These are phyloP conservation scores for Cucumis cinereus DNA, from an alignment of 306 rosid species.

Conservation along the genomic window DNA sequence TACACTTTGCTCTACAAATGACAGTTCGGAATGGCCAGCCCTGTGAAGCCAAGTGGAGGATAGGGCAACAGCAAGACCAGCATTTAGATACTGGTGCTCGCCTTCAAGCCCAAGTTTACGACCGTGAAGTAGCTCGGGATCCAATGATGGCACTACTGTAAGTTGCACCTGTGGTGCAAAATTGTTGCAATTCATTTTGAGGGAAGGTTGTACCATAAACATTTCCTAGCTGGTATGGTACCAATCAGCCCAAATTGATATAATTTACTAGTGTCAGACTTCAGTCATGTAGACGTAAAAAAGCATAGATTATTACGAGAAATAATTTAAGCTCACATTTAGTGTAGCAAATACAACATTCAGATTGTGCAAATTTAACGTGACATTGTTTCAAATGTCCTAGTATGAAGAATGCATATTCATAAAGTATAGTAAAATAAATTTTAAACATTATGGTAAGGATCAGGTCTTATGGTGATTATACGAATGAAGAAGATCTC, in stretches of 20 bases:
- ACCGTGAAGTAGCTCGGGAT: conserved; percentile 54
- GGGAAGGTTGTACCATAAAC: too few species aligned
- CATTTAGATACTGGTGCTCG: conserved; percentile 86
- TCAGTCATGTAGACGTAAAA: neutral
- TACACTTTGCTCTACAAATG: conserved; percentile 36
- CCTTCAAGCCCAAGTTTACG: conserved; percentile 84
- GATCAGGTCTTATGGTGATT: neutral
- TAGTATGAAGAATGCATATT: neutral
- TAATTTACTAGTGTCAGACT: too few species aligned
- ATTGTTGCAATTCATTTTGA: conserved; percentile 11
- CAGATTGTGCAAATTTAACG: neutral
- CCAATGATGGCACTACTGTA: conserved; percentile 47
- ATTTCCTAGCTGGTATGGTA: too few species aligned
- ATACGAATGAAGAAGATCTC: neutral
- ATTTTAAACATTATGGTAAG: neutral
- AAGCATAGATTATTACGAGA: neutral
- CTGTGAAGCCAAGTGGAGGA: conserved; percentile 81
- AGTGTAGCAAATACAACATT: neutral
- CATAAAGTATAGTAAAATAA: neutral
- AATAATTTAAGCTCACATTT: neutral
- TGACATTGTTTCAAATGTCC: neutral
- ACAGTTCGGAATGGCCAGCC: conserved; percentile 42
- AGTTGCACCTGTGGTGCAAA: conserved; percentile 51
- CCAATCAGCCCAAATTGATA: too few species aligned
- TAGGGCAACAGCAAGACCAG: conserved; percentile 80